Conservation (phyloP, 164 flowering plant species). For the Paratinospora sagittata region DNA sequence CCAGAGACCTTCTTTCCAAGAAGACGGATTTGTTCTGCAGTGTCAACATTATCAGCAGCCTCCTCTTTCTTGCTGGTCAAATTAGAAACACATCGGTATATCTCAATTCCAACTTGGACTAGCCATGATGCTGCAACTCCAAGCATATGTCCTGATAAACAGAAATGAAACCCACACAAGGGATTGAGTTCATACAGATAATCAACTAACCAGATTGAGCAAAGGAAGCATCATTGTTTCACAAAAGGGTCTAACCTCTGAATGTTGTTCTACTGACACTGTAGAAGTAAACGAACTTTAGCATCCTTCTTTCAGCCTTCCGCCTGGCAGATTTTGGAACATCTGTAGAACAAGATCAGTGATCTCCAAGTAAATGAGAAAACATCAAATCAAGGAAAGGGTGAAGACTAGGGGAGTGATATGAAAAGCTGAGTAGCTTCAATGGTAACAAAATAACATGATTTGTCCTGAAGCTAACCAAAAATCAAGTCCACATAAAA, state of each 20-base stretch:
- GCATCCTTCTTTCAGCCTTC: slow-evolving; percentile 68
- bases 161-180: slow-evolving; percentile 7
- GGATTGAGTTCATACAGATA: not conserved
- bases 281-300: slow-evolving; percentile 43
- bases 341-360: slow-evolving; percentile 43
- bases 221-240: not conserved
- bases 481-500: too few species aligned
- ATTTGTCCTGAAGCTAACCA: not conserved
- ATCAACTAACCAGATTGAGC: not conserved
- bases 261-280: slow-evolving; percentile 70
- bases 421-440: not conserved
- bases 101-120: slow-evolving; percentile 74
- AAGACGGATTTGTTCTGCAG: slow-evolving; percentile 31
- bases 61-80: slow-evolving; percentile 27
- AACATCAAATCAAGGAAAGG: not conserved
- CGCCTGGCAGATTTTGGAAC: slow-evolving; percentile 76
- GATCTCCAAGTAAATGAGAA: too few species aligned
- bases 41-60: slow-evolving; percentile 21
- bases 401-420: not conserved
- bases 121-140: slow-evolving; percentile 85
- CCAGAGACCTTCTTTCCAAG: slow-evolving; percentile 48
- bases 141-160: too few species aligned
- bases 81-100: slow-evolving; percentile 35
- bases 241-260: slow-evolving; percentile 48
- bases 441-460: not conserved